phyloP scores from a whole-genome alignment of 352 stramenopile species.

The Phytophthora pistaciae region DNA sequence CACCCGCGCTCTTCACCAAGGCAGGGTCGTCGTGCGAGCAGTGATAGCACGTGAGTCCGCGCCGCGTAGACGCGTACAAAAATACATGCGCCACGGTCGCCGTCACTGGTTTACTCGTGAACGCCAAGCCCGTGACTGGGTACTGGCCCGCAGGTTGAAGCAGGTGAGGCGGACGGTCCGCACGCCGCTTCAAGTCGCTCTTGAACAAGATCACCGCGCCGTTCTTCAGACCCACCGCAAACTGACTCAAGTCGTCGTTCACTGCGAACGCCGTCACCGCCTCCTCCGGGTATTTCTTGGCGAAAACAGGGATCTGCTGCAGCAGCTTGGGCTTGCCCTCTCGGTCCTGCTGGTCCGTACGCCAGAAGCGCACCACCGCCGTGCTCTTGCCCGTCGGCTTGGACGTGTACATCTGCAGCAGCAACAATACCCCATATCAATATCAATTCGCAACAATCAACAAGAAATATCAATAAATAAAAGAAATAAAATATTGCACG shows the following conservation, averaged over 20 bases:
- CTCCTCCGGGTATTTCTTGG: slow-evolving; percentile 90
- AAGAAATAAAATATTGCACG: slow-evolving; percentile 12
- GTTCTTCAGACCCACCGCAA: slow-evolving; percentile 85
- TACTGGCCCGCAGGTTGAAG: slow-evolving; percentile 85
- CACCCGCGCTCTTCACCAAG: slow-evolving; percentile 74
- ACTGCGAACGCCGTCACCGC: slow-evolving; percentile 88
- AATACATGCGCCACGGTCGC: slow-evolving; percentile 73
- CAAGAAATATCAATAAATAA: too few relatives aligned
- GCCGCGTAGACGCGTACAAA: slow-evolving; percentile 81
- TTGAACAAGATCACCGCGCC: slow-evolving; percentile 87
- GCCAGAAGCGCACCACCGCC: slow-evolving; percentile 86
- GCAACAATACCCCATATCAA: neutral
- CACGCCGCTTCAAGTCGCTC: slow-evolving; percentile 80
- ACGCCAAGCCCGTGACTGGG: slow-evolving; percentile 80
- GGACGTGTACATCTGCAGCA: slow-evolving; percentile 64
- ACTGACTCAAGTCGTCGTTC: slow-evolving; percentile 85
- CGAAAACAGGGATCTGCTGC: slow-evolving; percentile 87
- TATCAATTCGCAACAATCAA: neutral
- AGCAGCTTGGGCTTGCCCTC: slow-evolving; percentile 88
- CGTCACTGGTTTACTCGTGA: slow-evolving; percentile 82
- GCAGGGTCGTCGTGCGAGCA: slow-evolving; percentile 86
- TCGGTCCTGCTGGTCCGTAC: slow-evolving; percentile 89
- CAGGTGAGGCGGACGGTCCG: slow-evolving; percentile 72
- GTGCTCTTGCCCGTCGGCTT: slow-evolving; percentile 76
- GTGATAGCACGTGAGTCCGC: slow-evolving; percentile 87